Percentiles rank a stretch among this genome's conserved stretches.
Conservation (phyloP, 2,329 filamentous ascomycete genomes). For the Coniochaeta sp. region DNA sequence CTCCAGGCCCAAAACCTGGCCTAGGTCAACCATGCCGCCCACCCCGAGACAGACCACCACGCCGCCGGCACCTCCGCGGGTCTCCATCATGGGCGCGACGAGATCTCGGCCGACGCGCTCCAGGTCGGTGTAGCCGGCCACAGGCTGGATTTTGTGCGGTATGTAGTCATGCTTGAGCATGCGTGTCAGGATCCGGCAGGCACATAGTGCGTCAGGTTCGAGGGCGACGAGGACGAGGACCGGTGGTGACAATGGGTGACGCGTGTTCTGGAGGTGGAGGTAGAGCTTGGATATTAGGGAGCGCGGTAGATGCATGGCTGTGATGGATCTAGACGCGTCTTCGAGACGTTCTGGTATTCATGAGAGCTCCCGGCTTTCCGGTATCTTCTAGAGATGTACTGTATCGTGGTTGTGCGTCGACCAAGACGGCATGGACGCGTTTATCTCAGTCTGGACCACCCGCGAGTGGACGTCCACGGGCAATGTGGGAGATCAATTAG, state of each 20-base stretch:
- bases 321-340: constrained; percentile 21
- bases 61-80: constrained; percentile 76
- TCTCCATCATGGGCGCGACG: constrained; percentile 79
- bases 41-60: constrained; percentile 90
- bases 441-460: not conserved
- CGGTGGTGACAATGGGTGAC: constrained; percentile 84
- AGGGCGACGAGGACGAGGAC: constrained; percentile 89
- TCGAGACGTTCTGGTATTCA: constrained; percentile 20
- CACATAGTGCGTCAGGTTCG: constrained; percentile 91
- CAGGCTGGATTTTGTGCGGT: constrained; percentile 91
- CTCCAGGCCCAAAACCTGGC: constrained; percentile 69
- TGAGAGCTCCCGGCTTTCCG: constrained; percentile 13
- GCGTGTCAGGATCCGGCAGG: constrained; percentile 85
- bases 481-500: not conserved
- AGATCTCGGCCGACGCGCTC: constrained; percentile 71
- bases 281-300: constrained; percentile 86
- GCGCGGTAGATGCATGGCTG: constrained; percentile 86
- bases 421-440: not conserved
- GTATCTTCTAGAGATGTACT: not conserved
- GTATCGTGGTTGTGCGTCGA: not conserved
- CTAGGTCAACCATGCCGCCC: constrained; percentile 84
- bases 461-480: not conserved
- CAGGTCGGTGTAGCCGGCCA: constrained; percentile 87
- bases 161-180: constrained; percentile 98
- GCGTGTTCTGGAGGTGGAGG: constrained; percentile 74